Conservation (phyloP, 2,329 filamentous ascomycete genomes). For the Rutstroemia sp. region DNA sequence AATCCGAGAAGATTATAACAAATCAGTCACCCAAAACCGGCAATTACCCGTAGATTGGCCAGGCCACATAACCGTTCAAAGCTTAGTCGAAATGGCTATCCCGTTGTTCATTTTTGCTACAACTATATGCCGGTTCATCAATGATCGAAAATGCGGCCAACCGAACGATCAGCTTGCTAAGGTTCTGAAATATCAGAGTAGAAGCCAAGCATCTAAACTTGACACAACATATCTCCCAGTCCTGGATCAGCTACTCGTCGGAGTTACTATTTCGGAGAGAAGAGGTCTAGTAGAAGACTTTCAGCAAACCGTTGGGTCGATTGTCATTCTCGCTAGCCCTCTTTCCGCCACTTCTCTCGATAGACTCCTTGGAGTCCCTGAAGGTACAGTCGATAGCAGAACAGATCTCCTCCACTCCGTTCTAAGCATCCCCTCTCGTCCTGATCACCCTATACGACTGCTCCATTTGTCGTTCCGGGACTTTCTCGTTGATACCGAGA, state of each 20-base stretch:
- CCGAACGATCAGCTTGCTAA: constrained; percentile 1
- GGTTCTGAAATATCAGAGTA: neutral
- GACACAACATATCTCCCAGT: constrained; percentile 2
- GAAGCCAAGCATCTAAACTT: neutral
- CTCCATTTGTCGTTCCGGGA: constrained; percentile 6
- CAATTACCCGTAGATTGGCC: constrained; percentile 8
- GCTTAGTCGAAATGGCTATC: constrained; percentile 25
- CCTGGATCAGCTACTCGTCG: neutral
- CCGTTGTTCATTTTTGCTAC: constrained; percentile 32
- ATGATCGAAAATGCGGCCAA: neutral
- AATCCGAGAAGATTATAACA: constrained; percentile 10
- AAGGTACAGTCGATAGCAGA: neutral
- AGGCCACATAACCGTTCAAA: constrained; percentile 4
- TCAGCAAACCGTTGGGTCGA: neutral
- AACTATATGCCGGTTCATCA: constrained; percentile 20
- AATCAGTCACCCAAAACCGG: neutral
- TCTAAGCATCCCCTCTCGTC: neutral
- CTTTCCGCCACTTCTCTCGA: constrained; percentile 3
- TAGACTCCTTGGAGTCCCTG: neutral
- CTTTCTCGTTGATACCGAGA: constrained; percentile 12
- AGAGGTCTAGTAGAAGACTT: neutral
- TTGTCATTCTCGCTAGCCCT: constrained; percentile 4
- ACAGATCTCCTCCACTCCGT: constrained; percentile 2
- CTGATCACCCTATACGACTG: neutral
- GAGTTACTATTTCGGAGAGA: neutral